Evolutionary conservation across 495 filamentous ascomycete genomes (phyloP), one percentile per base, ranked within the genome.

Genomic region (Usnea hakonensis): DNA sequence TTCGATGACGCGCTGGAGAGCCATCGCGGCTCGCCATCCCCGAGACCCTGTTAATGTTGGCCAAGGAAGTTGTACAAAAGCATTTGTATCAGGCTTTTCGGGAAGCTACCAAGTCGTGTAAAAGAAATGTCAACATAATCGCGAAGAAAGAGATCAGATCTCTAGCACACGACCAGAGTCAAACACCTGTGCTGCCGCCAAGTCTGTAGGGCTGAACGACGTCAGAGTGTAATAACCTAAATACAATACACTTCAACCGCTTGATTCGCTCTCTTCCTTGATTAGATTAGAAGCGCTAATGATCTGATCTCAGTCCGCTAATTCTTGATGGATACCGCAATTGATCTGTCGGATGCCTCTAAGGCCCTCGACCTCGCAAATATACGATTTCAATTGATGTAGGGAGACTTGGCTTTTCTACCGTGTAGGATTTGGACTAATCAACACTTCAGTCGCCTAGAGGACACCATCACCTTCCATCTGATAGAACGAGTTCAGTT

Each of bases 381-480:
- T 70, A 98, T 98, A 73, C 90, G 94, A 64, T 95, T 89, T 76
- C 93, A 98, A 73, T 75, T 98, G 58, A 96, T 97, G 92, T 96
- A 75, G 32, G 43, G 44, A 35, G 67, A 52, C 16, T 32, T 43
- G 44, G 56, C 6, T 43, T 44, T 61, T 46, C 54, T 33, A 58
- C 23, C 41, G 40, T n/a, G 37, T 16, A n/a, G 36, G 41, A 40
- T 11, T 14, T 28, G 11, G 16, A 37, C 55, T 60, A 28, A 67
- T 26, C 58, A 43, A 48, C 37, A 40, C 17, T 61, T 57, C 71
- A 97, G 92, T 66, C 94, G 94, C 43, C 81, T 97, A 23, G 94
- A 99, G 78, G 95, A 99, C 72, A 97, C 95, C 61, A 97, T 99
- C 71, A 96, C 89, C 69, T 99, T 96, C 77, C 90, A 97, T 77